phyloP scores from a whole-genome alignment of 139 green algal genomes.

The Ettlia oleoabundans region DNA sequence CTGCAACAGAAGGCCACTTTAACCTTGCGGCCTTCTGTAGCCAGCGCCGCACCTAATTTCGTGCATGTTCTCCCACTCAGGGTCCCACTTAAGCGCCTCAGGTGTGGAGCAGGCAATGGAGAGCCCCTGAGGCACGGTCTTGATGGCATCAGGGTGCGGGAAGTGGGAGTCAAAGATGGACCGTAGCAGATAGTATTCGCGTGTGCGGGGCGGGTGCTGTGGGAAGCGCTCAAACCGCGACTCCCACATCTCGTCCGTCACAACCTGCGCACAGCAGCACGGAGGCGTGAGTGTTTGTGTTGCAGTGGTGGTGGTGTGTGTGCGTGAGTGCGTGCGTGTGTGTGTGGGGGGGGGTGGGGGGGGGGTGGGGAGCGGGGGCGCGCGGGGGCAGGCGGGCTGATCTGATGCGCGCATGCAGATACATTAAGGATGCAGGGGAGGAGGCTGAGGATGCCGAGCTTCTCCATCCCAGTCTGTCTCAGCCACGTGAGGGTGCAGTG shows the following conservation, averaged over 20 bases:
- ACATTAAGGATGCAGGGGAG: no score
- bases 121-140: constrained; percentile 53
- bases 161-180: constrained; percentile 93
- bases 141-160: constrained; percentile 66
- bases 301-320: no score
- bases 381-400: no score
- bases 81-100: constrained; percentile 74
- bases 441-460: no score
- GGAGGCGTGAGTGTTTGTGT: background rate
- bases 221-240: constrained; percentile 73
- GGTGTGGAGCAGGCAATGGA: constrained; percentile 78
- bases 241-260: constrained; percentile 75
- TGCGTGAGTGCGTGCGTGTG: no score
- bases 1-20: no score
- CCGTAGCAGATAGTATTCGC: constrained; percentile 94
- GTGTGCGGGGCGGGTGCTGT: constrained; percentile 84
- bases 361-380: no score
- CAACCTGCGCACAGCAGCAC: constrained; percentile 36
- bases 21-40: no score
- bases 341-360: no score
- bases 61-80: constrained; percentile 68
- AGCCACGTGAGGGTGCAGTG: no score
- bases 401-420: no score
- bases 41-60: constrained; percentile 61
- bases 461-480: no score